Percentiles rank a stretch among this genome's conserved stretches.
phyloP scores from a whole-genome alignment of 2,329 filamentous ascomycete species.

The Talaromyces sp. region DNA sequence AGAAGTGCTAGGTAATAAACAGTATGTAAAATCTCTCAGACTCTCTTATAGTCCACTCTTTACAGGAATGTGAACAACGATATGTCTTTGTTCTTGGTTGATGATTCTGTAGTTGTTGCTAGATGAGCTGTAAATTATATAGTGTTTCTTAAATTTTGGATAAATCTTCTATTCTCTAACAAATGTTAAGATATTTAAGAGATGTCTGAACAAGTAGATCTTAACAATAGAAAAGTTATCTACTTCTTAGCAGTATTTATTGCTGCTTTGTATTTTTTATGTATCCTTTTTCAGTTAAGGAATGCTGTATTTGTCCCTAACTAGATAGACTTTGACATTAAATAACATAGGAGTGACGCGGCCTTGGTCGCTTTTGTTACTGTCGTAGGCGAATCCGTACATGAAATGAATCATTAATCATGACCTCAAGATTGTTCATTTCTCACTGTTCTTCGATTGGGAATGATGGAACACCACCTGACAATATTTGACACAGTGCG shows the following conservation, averaged over 20 bases:
- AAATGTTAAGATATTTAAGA: not conserved
- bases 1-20: too few species aligned
- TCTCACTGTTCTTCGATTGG: too few species aligned
- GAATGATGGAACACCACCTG: too few species aligned
- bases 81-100: not conserved
- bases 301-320: conserved; percentile 21
- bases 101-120: not conserved
- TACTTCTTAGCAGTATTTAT: too few species aligned
- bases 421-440: too few species aligned
- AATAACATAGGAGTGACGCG: conserved; percentile 18
- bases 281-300: conserved; percentile 15
- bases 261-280: too few species aligned
- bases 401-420: conserved; percentile 22
- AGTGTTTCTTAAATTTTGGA: not conserved
- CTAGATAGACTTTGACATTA: conserved; percentile 18
- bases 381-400: conserved; percentile 20
- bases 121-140: not conserved
- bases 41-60: not conserved
- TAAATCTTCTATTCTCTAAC: not conserved
- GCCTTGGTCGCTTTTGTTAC: conserved; percentile 11
- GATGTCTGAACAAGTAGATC: not conserved
- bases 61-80: not conserved
- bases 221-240: not conserved
- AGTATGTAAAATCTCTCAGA: too few species aligned
- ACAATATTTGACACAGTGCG: too few species aligned